These are phyloP conservation scores for Malassezia furfur DNA, from an alignment of 1,284 basidiomycete species.

Conservation along the genomic window DNA sequence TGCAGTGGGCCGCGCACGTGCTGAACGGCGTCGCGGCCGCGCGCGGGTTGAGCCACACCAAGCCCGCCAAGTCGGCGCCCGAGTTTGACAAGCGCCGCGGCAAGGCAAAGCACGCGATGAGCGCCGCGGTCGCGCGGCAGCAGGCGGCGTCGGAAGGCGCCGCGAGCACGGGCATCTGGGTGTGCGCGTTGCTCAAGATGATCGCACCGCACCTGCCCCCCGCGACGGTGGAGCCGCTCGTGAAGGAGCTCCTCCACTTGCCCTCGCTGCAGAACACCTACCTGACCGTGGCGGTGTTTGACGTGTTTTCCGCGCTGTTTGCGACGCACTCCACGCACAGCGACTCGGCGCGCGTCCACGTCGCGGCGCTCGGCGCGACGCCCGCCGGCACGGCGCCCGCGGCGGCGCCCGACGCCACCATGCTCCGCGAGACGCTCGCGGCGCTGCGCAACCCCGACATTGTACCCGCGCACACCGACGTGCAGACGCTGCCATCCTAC, in stretches of 20 bases:
- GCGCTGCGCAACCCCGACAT: slow-evolving; percentile 30
- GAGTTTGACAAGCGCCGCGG: slow-evolving; percentile 40
- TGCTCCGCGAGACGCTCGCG: slow-evolving; percentile 23
- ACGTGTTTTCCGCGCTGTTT: slow-evolving; percentile 45
- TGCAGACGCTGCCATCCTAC: slow-evolving; percentile 42
- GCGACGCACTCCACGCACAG: slow-evolving; percentile 6
- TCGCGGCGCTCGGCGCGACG: neutral
- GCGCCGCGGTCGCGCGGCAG: slow-evolving; percentile 35
- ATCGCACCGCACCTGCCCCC: slow-evolving; percentile 29
- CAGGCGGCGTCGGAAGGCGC: slow-evolving; percentile 26
- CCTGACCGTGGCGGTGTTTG: slow-evolving; percentile 40
- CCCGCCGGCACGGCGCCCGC: neutral
- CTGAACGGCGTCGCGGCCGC: slow-evolving; percentile 62
- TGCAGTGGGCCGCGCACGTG: slow-evolving; percentile 65
- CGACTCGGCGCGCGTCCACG: neutral
- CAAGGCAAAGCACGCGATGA: slow-evolving; percentile 32
- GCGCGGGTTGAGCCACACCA: slow-evolving; percentile 53
- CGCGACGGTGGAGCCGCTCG: slow-evolving; percentile 20
- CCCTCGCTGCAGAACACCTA: slow-evolving; percentile 42
- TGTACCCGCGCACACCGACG: slow-evolving; percentile 30
- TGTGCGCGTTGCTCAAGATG: slow-evolving; percentile 38
- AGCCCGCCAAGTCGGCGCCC: slow-evolving; percentile 51
- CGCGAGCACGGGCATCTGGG: slow-evolving; percentile 40
- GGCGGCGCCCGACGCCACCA: slow-evolving; percentile 1
- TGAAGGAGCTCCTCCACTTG: slow-evolving; percentile 28